Base-by-base conservation (phyloP, 2,329 filamentous ascomycete species). In the Xylaria sp. region DNA sequence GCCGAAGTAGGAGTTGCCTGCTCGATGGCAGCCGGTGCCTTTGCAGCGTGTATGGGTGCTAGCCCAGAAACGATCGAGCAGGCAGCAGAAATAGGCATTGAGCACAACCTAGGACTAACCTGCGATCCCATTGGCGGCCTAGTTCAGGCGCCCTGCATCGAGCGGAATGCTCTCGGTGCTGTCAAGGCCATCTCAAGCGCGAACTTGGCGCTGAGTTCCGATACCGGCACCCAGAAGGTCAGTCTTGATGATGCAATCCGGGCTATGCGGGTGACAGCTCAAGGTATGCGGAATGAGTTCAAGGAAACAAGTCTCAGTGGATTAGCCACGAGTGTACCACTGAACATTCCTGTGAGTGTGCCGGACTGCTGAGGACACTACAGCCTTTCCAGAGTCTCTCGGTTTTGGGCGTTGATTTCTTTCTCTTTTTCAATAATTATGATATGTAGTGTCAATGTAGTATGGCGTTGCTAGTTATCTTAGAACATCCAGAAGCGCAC, bases 1-100 rank as follows among this genome's bases (percentile, higher is more conserved):
- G 83, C 83, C n/a, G 83, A 85, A 69, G 83, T 85, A 0, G 83
- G 83, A 29, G 83, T 85, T 0, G 83, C 83, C 2, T 85, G 83
- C 69, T 83, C 81, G 27, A 85, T 85, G 83, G 83, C 83, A 0
- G 83, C 83, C 0, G 83, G 81, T 0, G 83, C 82, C 0, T 85
- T 85, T 59, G 82, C 83, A 0, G 83, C 83, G 0, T 84, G 82
- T 68, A 84, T 85, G 82, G 83, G 83, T 22, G 83, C 82, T n/a
- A 79, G 77, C 20, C 82, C 82, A 0, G 82, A 84, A 74, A 82
- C 80, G 1, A 82, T 85, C 49, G 82, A 84, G 72, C 83, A 85
- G 72, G 83, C 83, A 0, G 83, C 83, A 1, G 83, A 85, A 73
- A 85, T 85, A 61, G 83, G 83, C 50, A 85, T 85, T 67, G 83